Evolutionary conservation across 768 basidiomycete genomes (phyloP).

Genomic region (Hericium rajendrae): DNA sequence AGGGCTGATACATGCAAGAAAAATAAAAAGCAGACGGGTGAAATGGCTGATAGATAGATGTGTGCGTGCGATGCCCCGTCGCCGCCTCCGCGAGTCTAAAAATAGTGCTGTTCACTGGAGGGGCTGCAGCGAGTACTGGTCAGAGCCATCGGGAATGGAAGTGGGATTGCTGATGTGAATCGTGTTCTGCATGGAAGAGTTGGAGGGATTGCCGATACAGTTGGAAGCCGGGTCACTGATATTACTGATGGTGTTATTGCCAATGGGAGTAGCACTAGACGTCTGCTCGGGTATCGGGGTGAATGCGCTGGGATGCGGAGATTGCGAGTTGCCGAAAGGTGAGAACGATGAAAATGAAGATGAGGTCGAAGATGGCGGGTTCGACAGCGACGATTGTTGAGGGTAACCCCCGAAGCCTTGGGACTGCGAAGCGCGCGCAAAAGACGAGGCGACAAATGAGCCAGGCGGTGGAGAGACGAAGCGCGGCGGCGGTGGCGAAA

Average conservation of each 20-base stretch:
- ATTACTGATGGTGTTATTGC: conserved; percentile 14
- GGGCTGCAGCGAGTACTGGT: neutral
- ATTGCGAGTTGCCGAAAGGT: conserved; percentile 27
- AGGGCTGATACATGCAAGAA: conserved; percentile 1
- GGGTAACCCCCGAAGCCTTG: conserved; percentile 18
- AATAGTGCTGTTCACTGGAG: neutral
- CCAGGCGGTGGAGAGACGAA: conserved; percentile 27
- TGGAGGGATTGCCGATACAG: neutral
- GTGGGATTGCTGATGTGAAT: neutral
- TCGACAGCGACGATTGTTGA: conserved; percentile 7
- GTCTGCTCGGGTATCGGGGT: conserved; percentile 18
- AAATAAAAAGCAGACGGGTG: neutral
- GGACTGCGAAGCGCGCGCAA: conserved; percentile 18
- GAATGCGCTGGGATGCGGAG: conserved; percentile 19
- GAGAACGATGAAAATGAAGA: conserved; percentile 21
- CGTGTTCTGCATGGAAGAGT: neutral
- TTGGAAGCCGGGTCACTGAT: neutral
- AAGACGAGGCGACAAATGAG: conserved; percentile 10
- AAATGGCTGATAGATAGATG: neutral
- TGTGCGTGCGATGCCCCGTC: neutral
- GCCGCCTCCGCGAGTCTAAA: neutral
- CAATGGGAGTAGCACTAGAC: conserved; percentile 12
- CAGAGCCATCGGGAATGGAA: neutral
- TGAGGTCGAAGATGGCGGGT: neutral
- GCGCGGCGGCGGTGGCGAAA: conserved; percentile 26